Evolutionary conservation across 2,329 filamentous ascomycete species (phyloP).

Genomic region (Ceratocystis smalleyi): DNA sequence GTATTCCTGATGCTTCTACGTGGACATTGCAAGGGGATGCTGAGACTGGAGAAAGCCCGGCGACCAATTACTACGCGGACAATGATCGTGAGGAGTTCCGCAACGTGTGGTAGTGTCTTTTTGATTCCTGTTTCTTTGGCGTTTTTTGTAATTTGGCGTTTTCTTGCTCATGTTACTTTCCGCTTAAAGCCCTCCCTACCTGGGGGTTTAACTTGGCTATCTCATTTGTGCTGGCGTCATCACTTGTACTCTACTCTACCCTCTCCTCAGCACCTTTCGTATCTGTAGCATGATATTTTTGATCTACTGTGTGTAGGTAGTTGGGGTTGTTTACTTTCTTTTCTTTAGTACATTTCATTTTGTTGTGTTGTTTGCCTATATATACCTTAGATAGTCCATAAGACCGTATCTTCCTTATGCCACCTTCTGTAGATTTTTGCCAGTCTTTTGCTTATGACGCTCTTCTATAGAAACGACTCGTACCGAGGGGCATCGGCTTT

Average conservation of each 20-base stretch:
- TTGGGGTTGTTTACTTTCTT: not conserved
- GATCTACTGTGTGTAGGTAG: not conserved
- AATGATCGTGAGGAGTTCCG: conserved; percentile 29
- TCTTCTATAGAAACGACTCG: not conserved
- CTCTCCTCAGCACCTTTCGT: too few species aligned
- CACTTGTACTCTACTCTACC: not conserved
- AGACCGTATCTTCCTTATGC: not conserved
- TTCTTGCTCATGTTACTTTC: not conserved
- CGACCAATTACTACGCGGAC: conserved; percentile 22
- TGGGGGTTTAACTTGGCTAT: not conserved
- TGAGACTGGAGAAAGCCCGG: not conserved
- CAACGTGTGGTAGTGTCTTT: conserved; percentile 29
- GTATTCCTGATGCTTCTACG: not conserved
- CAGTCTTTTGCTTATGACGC: not conserved
- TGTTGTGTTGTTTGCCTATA: not conserved
- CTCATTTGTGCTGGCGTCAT: not conserved
- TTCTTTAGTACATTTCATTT: not conserved
- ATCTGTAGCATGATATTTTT: not conserved
- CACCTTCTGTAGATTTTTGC: not conserved
- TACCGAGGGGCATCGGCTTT: not conserved
- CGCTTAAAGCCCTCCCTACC: not conserved
- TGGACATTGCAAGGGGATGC: not conserved
- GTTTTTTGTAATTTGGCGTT: conserved; percentile 2
- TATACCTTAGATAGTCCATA: not conserved
- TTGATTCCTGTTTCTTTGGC: not conserved